A percentile compares a stretch with the other conserved stretches of the same genome.
These are phyloP conservation scores for Dichotomocladium elegans DNA, from an alignment of 371 early-diverging fungal genomes.

Conservation along the genomic window DNA sequence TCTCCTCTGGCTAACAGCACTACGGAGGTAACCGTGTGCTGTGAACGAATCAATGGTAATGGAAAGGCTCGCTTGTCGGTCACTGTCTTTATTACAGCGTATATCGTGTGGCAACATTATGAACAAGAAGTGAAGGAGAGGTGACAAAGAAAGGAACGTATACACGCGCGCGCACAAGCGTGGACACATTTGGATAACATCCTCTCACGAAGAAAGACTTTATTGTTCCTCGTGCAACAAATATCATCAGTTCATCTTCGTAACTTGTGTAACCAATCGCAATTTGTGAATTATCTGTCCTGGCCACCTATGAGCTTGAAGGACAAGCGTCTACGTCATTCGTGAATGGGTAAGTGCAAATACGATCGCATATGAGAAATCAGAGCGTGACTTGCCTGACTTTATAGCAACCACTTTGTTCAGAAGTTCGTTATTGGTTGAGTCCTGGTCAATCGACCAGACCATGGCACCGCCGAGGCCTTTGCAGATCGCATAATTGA, in stretches of 20 bases:
- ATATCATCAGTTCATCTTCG: not conserved
- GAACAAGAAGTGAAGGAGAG: no score
- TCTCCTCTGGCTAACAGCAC: constrained; percentile 4
- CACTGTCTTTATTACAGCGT: no score
- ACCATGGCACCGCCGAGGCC: constrained; percentile 51
- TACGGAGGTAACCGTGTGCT: no score
- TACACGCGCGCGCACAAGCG: no score
- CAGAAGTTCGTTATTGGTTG: constrained; percentile 18
- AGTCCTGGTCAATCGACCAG: constrained; percentile 44
- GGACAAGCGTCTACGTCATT: no score
- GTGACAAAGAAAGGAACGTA: no score
- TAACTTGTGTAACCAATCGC: no score
- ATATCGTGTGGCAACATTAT: no score
- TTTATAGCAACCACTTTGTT: constrained; percentile 14
- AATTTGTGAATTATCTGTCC: no score
- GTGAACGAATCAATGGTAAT: no score
- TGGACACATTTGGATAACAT: not conserved
- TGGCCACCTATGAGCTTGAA: no score
- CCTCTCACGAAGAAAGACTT: not conserved
- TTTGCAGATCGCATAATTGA: constrained; percentile 31
- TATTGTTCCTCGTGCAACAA: not conserved
- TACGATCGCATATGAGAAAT: not conserved
- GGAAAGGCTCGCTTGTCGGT: no score
- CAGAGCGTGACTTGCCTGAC: constrained; percentile 7
- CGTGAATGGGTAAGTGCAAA: not conserved